These are phyloP conservation scores for Trametes polyzona DNA, from an alignment of 1,284 basidiomycete genomes.

Conservation along the genomic window DNA sequence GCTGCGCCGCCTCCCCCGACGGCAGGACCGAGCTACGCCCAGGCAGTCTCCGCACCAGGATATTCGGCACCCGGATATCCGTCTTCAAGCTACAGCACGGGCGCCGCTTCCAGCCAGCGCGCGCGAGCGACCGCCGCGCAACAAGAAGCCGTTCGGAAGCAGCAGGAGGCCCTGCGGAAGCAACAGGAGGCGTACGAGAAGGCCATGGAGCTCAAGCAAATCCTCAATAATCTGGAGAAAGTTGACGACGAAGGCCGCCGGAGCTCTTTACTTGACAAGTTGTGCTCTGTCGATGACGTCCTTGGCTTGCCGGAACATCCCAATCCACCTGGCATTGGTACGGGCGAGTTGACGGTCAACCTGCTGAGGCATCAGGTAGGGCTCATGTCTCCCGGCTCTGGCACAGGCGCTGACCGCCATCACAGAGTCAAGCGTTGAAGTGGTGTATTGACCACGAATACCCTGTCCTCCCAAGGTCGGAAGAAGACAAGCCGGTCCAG, in stretches of 20 bases:
- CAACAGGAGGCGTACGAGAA: constrained; percentile 58
- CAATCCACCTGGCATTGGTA: constrained; percentile 67
- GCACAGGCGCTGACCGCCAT: neutral
- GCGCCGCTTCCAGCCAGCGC: constrained; percentile 11
- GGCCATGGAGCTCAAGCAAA: constrained; percentile 66
- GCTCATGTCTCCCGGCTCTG: neutral
- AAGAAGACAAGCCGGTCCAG: constrained; percentile 77
- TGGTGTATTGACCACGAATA: constrained; percentile 84
- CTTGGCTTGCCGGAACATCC: constrained; percentile 67
- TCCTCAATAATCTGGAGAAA: constrained; percentile 71
- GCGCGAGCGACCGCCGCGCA: constrained; percentile 34
- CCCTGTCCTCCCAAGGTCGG: constrained; percentile 67
- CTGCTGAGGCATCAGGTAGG: constrained; percentile 79
- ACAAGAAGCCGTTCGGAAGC: constrained; percentile 29
- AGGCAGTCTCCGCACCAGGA: constrained; percentile 19
- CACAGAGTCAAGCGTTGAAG: constrained; percentile 71
- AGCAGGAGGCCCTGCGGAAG: constrained; percentile 42
- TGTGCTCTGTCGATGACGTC: constrained; percentile 72
- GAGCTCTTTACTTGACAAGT: constrained; percentile 66
- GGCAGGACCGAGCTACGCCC: constrained; percentile 3
- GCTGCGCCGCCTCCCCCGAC: constrained; percentile 6
- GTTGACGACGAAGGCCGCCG: constrained; percentile 79
- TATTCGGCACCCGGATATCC: constrained; percentile 23
- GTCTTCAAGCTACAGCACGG: neutral
- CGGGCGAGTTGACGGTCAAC: constrained; percentile 69